Percentiles rank a stretch among this genome's conserved stretches.
phyloP scores from a whole-genome alignment of 805 yeast species.

The Sugiyamaella mastotermitis region DNA sequence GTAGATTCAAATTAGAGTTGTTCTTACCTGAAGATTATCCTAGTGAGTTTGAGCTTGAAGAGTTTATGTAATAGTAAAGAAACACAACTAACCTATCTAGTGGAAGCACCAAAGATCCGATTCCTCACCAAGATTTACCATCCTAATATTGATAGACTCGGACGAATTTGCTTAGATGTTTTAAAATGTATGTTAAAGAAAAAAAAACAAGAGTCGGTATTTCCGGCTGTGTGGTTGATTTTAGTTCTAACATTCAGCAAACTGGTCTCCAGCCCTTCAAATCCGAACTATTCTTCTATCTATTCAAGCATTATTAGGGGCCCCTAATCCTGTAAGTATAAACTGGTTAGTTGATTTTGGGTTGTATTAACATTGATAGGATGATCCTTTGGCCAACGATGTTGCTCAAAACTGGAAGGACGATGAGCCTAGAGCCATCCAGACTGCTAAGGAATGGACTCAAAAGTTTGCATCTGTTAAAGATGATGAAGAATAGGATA shows the following conservation, averaged over 20 bases:
- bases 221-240: neutral
- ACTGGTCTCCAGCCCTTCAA: slow-evolving; percentile 98
- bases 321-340: slow-evolving; percentile 98
- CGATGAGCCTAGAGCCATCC: slow-evolving; percentile 72
- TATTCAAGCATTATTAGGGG: slow-evolving; percentile 87
- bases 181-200: slow-evolving; percentile 46
- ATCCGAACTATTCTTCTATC: slow-evolving; percentile 87
- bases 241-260: slow-evolving; percentile 35
- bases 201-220: neutral
- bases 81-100: slow-evolving; percentile 17
- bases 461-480: slow-evolving; percentile 42
- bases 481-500: neutral
- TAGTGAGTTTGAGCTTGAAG: slow-evolving; percentile 34
- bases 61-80: slow-evolving; percentile 11
- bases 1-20: slow-evolving; percentile 72
- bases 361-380: slow-evolving; percentile 28
- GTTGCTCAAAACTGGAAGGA: slow-evolving; percentile 96
- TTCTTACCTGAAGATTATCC: slow-evolving; percentile 96
- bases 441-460: slow-evolving; percentile 76
- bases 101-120: slow-evolving; percentile 96
- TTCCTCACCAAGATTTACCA: slow-evolving; percentile 92
- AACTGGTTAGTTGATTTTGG: neutral
- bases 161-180: slow-evolving; percentile 93
- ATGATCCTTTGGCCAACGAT: slow-evolving; percentile 96
- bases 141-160: slow-evolving; percentile 92